Conservation (phyloP, 768 basidiomycete genomes). For the Agrocybe chaxingu region DNA sequence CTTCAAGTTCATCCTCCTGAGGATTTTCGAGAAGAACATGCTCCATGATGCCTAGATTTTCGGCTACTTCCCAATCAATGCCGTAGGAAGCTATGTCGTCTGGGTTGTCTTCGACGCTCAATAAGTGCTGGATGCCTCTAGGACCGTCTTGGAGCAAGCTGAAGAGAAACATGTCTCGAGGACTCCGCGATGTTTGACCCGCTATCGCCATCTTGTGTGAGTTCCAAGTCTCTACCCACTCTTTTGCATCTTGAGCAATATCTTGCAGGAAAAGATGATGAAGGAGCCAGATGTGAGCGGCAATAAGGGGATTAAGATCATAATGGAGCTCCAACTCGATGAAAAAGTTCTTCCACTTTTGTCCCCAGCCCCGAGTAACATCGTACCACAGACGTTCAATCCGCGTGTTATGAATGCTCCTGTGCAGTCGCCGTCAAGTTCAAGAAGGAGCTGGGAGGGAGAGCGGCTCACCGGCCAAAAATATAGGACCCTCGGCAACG, state of each 20-base stretch:
- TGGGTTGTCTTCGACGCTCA: too few species aligned
- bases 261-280: constrained; percentile 32
- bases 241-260: constrained; percentile 26
- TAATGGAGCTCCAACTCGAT: constrained; percentile 25
- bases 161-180: constrained; percentile 27
- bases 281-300: constrained; percentile 36
- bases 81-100: too few species aligned
- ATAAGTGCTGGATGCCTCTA: too few species aligned
- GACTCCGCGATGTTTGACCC: constrained; percentile 15
- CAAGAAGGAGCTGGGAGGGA: neutral
- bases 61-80: too few species aligned
- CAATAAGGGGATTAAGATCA: constrained; percentile 20
- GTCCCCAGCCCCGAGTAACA: constrained; percentile 28
- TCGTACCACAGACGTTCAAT: constrained; percentile 39
- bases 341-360: constrained; percentile 39
- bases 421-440: constrained; percentile 6
- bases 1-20: too few species aligned
- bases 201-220: constrained; percentile 21
- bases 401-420: constrained; percentile 37
- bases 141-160: constrained; percentile 27
- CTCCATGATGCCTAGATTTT: too few species aligned
- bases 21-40: too few species aligned
- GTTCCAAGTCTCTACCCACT: constrained; percentile 35
- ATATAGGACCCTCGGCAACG: constrained; percentile 29
- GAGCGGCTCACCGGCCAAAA: constrained; percentile 26